Percentiles rank a stretch among this genome's conserved stretches.
phyloP scores from a whole-genome alignment of 331 rosid genomes.

The Cydonia oblonga region DNA sequence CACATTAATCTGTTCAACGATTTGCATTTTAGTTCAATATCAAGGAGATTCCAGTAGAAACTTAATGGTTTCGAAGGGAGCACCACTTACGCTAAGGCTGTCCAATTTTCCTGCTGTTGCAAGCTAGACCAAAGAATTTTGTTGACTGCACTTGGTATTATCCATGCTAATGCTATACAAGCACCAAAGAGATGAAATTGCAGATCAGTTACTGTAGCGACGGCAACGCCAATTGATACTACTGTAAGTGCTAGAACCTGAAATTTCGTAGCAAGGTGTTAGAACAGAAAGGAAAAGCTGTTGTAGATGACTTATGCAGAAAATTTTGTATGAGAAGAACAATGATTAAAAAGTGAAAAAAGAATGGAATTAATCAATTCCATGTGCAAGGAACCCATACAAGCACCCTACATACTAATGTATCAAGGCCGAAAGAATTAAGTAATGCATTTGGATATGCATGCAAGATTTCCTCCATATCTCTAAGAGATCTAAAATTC shows the following conservation, averaged over 20 bases:
- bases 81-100: conserved; percentile 70
- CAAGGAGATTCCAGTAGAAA: not conserved
- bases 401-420: not conserved
- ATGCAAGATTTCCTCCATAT: not conserved
- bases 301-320: not conserved
- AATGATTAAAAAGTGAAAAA: not conserved
- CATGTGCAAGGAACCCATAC: not conserved
- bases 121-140: conserved; percentile 92
- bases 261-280: conserved; percentile 4
- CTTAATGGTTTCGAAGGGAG: not conserved
- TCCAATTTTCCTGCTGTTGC: conserved; percentile 92
- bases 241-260: conserved; percentile 65
- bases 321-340: not conserved
- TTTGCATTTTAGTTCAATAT: conserved; percentile 3
- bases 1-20: conserved; percentile 70
- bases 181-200: conserved; percentile 85
- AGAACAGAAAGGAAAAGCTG: not conserved
- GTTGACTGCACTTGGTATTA: conserved; percentile 80
- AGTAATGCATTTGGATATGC: not conserved
- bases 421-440: not conserved
- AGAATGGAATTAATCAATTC: not conserved
- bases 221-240: conserved; percentile 77
- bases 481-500: not conserved
- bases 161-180: conserved; percentile 88
- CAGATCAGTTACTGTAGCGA: conserved; percentile 85